Base-by-base conservation (phyloP, 2,329 filamentous ascomycete genomes). In the Pseudogymnoascus sp. region DNA sequence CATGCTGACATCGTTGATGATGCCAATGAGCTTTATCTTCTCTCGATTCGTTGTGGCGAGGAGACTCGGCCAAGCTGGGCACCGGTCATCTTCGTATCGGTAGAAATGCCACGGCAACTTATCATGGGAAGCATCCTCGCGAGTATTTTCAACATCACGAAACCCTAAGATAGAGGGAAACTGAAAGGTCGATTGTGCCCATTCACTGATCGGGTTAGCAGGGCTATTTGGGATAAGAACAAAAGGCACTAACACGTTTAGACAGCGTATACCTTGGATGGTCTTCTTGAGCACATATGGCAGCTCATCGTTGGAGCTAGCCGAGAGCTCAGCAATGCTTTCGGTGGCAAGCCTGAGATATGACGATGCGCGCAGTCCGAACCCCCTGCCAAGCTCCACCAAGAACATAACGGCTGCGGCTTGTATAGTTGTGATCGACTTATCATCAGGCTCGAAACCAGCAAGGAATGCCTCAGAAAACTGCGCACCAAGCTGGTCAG, bases 141-240 rank as follows among this genome's bases (percentile, higher is more conserved):
- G 65, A 14, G 64, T 25, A 12, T 52, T 40, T 18, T 67, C 40
- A 33, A 65, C 61, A n/a, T 12, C 21, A 21, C 61, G 40, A 18
- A 64, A 58, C 4, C 55, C 61, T 9, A 69, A 7, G 0, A 38
- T 52, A 8, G 61, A 60, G 7, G 72, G 68, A 8, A 65, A 63
- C 38, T 72, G 69, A 45, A 71, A 74, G 5, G 71, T 73, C 40
- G 71, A 65, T 41, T 70, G 70, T 28, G 71, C 68, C 73, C 73
- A 74, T 64, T 74, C 71, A 63, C 72, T 74, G 43, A 37, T 14
- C 45, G 25, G 35, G 61, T 73, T 67, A 73, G 69, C 64, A 38
- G 21, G 37, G 25, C 31, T 31, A 21, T 28, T 35, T 14, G 28
- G 2, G 21, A 12, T 35, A 33, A 14, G 28, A 35, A 43, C n/a